Evolutionary conservation across 352 stramenopile species (phyloP), one percentile per base, ranked within the genome.

Genomic region (Globisporangium uncinulatum): DNA sequence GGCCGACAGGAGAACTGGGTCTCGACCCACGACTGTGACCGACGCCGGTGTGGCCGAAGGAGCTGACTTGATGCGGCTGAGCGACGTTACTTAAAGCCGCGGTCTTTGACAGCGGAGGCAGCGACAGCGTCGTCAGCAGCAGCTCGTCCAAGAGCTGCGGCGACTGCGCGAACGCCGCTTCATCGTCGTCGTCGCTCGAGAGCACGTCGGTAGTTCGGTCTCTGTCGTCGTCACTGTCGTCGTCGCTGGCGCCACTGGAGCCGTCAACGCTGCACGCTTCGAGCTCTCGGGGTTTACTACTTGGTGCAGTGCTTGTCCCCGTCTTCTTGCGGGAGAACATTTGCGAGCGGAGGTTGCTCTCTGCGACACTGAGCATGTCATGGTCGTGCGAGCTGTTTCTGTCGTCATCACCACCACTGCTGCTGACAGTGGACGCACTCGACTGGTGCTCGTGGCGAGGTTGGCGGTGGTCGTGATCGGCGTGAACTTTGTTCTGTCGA

Each of bases 111-210:
- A 88, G 50, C 17, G 77, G 77, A 0, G 80, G 80, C 74, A 90
- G 79, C 6, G 79, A 87, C 31, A 92, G 51, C 6, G 79, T 92
- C n/a, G 78, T 89, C 1, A 92, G 51, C 31, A 92, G 58, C 29
- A 90, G 45, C 54, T 92, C 82, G 15, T 92, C 82, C 0, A 92
- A 69, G 6, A 86, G 49, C 41, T 90, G 78, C 9, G 77, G 69
- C 0, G 82, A 92, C 51, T 89, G 76, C 0, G 69, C 69, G 2
- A 89, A 74, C 7, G 79, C 74, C 14, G 75, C 55, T n/a, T 92
- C 79, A 15, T 85, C 76, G 24, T 87, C 79, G 15, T 86, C 77
- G 11, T 84, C 70, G 44, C 75, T 76, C 0, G 67, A 83, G 1
- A 86, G 60, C 4, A 54, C 48, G 45, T 74, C 65, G 24, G 2